These are phyloP conservation scores for Alternaria gaisen DNA, from an alignment of 2,329 filamentous ascomycete genomes.

Conservation along the genomic window DNA sequence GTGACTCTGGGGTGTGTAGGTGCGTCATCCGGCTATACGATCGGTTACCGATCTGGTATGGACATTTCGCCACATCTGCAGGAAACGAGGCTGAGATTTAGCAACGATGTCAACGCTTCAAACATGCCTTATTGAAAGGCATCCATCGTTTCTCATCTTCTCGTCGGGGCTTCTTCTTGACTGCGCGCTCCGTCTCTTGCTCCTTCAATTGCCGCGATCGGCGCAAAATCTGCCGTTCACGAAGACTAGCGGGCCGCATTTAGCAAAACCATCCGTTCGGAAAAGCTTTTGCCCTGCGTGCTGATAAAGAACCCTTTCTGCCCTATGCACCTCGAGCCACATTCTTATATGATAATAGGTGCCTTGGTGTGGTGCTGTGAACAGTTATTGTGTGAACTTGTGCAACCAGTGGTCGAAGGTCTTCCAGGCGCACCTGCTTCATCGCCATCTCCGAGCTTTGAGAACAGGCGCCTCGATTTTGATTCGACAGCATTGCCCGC, in stretches of 20 bases:
- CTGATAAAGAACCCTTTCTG: not conserved
- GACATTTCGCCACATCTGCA: not conserved
- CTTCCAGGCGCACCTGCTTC: not conserved
- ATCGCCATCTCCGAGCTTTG: not conserved
- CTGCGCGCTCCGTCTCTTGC: not conserved
- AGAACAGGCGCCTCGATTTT: no score
- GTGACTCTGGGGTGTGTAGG: constrained; percentile 8
- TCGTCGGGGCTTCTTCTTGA: not conserved
- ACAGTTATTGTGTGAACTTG: not conserved
- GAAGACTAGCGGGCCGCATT: constrained; percentile 2
- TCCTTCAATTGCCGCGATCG: constrained; percentile 11
- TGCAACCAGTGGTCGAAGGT: not conserved
- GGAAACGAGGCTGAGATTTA: not conserved
- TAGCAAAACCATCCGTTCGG: constrained; percentile 2
- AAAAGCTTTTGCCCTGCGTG: constrained; percentile 1
- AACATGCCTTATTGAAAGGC: not conserved
- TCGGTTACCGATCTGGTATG: constrained; percentile 1
- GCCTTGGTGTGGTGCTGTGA: not conserved
- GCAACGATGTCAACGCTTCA: not conserved
- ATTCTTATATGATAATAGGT: rapidly evolving
- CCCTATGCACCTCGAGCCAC: not conserved
- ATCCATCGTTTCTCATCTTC: not conserved
- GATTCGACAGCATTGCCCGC: not conserved
- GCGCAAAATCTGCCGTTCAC: not conserved
- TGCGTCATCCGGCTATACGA: constrained; percentile 15